A percentile compares a stretch with the other conserved stretches of the same genome.
Conservation (phyloP, 1,284 basidiomycete species). For the Apiotrichum brassicae region DNA sequence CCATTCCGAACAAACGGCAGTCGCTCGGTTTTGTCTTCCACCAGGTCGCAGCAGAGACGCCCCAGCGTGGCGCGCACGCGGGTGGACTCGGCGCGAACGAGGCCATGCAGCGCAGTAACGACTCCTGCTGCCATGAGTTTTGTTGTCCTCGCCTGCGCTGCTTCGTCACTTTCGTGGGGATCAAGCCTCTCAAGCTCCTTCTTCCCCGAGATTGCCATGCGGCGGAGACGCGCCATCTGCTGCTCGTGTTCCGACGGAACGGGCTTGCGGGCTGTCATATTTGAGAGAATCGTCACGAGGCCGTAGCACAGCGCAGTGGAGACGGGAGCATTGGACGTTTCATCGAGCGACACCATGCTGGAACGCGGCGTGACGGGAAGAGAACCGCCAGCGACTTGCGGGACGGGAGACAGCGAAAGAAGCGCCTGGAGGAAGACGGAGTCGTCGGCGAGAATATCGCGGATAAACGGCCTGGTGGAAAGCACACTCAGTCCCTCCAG, state of each 20-base stretch:
- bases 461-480: slow-evolving; percentile 59
- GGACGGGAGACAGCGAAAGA: slow-evolving; percentile 49
- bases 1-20: slow-evolving; percentile 76
- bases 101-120: slow-evolving; percentile 57
- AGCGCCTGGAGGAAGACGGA: slow-evolving; percentile 57
- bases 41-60: slow-evolving; percentile 62
- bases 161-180: slow-evolving; percentile 53
- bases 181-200: slow-evolving; percentile 40
- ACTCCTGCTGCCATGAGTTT: slow-evolving; percentile 53
- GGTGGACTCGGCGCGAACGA: slow-evolving; percentile 52
- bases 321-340: slow-evolving; percentile 17
- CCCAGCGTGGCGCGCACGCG: slow-evolving; percentile 43
- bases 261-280: slow-evolving; percentile 64
- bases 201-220: slow-evolving; percentile 55
- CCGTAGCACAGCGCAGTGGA: slow-evolving; percentile 61
- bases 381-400: slow-evolving; percentile 38
- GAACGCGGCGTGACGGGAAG: slow-evolving; percentile 52
- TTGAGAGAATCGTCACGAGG: slow-evolving; percentile 63
- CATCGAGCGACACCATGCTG: slow-evolving; percentile 23
- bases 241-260: slow-evolving; percentile 68
- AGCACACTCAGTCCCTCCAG: slow-evolving; percentile 80
- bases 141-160: slow-evolving; percentile 56
- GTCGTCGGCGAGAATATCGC: slow-evolving; percentile 59
- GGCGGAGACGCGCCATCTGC: slow-evolving; percentile 67
- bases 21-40: slow-evolving; percentile 69